Conservation (phyloP, 305 asterid genomes). For the Vinca major region DNA sequence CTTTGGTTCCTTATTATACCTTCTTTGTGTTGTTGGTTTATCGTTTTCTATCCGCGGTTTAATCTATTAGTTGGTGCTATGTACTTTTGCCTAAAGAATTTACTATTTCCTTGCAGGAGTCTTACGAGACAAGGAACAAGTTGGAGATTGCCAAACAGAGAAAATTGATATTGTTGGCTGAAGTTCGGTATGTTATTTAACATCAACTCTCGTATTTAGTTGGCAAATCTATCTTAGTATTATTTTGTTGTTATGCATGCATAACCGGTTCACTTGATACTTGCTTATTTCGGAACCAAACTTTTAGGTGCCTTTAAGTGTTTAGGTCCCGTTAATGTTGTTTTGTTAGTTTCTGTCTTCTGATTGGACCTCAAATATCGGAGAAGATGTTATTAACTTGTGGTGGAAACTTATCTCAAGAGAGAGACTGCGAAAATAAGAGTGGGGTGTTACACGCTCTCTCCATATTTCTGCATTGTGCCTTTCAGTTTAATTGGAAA, state of each 20-base stretch:
- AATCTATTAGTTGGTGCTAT: too few species aligned
- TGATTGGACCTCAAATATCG: too few species aligned
- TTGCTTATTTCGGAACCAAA: not conserved
- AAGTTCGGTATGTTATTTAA: constrained; percentile 59
- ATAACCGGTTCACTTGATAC: not conserved
- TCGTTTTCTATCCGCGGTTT: not conserved
- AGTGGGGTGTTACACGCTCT: too few species aligned
- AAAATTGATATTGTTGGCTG: constrained; percentile 50
- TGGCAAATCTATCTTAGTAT: not conserved
- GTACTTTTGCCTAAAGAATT: not conserved
- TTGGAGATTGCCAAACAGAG: constrained; percentile 49
- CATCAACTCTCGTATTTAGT: not conserved
- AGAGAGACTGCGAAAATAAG: too few species aligned
- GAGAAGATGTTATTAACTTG: too few species aligned
- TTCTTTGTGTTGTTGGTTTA: not conserved
- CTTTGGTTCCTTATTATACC: too few species aligned
- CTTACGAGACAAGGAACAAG: constrained; percentile 37
- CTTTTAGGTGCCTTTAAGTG: too few species aligned
- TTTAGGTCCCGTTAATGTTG: too few species aligned
- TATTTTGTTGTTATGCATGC: not conserved
- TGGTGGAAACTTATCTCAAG: too few species aligned
- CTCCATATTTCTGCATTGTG: too few species aligned
- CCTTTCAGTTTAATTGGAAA: too few species aligned
- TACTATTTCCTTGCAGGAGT: constrained; percentile 34
- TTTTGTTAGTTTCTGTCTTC: too few species aligned